Conservation (phyloP, 1,284 basidiomycete genomes). For the Ustilago tritici region DNA sequence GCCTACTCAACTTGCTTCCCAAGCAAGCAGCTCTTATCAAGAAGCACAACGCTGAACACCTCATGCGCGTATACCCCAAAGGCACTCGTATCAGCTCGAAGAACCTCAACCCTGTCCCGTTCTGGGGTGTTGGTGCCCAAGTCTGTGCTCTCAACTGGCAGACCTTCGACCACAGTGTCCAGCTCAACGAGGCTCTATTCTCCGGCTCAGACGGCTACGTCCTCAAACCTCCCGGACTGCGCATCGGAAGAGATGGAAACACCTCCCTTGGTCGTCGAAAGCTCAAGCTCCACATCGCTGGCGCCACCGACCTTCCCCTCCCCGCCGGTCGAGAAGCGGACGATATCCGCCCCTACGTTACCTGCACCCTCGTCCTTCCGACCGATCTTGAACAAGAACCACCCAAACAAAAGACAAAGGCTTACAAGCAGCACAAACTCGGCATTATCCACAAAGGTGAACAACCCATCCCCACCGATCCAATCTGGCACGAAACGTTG, state of each 20-base stretch:
- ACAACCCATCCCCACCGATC: constrained; percentile 54
- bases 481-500: constrained; percentile 58
- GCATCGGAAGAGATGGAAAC: constrained; percentile 51
- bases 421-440: constrained; percentile 59
- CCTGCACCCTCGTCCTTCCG: constrained; percentile 60
- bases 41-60: constrained; percentile 72
- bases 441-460: constrained; percentile 51
- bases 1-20: constrained; percentile 72
- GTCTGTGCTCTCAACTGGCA: constrained; percentile 79
- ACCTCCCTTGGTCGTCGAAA: constrained; percentile 37
- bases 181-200: constrained; percentile 77
- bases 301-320: constrained; percentile 57
- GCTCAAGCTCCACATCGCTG: constrained; percentile 56
- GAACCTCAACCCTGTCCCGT: constrained; percentile 66
- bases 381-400: constrained; percentile 36
- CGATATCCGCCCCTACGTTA: constrained; percentile 62
- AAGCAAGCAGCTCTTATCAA: constrained; percentile 59
- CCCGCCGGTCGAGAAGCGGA: constrained; percentile 51
- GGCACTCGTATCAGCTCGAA: constrained; percentile 73
- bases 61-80: constrained; percentile 76
- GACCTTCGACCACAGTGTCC: constrained; percentile 64
- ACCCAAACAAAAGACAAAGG: constrained; percentile 54
- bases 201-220: constrained; percentile 76
- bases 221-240: constrained; percentile 72
- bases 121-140: constrained; percentile 75